Evolutionary conservation across 1,284 basidiomycete species (phyloP), one percentile per base, ranked within the genome.

Genomic region (Sparassis latifolia): DNA sequence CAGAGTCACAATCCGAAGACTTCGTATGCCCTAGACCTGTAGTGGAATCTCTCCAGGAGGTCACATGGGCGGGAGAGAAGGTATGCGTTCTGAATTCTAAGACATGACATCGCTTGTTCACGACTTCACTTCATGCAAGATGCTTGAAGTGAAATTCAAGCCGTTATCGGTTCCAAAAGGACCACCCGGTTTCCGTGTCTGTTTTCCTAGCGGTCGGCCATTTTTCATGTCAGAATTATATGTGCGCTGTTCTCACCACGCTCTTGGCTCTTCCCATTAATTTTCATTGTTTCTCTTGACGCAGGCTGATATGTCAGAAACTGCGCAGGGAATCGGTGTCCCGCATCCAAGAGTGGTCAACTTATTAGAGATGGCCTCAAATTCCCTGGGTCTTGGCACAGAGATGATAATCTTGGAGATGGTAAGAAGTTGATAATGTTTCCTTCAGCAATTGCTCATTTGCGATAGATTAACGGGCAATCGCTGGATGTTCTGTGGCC

Each of bases 111-210:
- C 35, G 20, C 20, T 20, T 38, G 5, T 28, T 42, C 40, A 10
- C 40, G 40, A 12, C 35, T 31, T 35, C 20, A 29, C 33, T 33
- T 35, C 5, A 33, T 46, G 31, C 27, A 44, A 63, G 62, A 62
- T 64, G 62, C 55, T 63, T 29, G 31, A 58, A 41, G 54, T 63
- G 32, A 55, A 51, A 2, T 60, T 62, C 40, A 53, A 62, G 38
- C 61, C 56, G 12, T 35, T 47, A 33, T 54, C 58, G 30, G 55
- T 62, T 9, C 60, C 59, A 3, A 45, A 58, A 32, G 55, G 60
- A 7, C 62, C 61, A 30, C 50, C 57, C 38, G 51, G 33, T 12
- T 55, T 62, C 53, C 43, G 62, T 20, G 61, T 62, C 2, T 55
- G 63, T 45, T 62, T 62, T 44, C 62, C 61, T 20, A 50, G 45